Percentiles rank a stretch among this genome's conserved stretches.
Conservation (phyloP, 345 rosid genomes). For the Linum lewisii region DNA sequence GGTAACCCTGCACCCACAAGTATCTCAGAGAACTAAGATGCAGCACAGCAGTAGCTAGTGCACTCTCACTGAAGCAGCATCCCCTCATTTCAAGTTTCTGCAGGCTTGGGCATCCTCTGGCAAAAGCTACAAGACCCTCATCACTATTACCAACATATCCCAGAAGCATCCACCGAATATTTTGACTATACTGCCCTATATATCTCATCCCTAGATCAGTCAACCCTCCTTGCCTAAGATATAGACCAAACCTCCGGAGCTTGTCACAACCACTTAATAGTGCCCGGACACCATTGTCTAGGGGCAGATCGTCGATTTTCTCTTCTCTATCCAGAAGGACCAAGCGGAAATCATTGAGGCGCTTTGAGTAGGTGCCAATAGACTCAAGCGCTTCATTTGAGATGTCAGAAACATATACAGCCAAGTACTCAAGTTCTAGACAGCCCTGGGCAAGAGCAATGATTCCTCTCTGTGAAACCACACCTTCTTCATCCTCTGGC, state of each 20-base stretch:
- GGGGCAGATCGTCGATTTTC: constrained; percentile 70
- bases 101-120: constrained; percentile 77
- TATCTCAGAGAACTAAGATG: constrained; percentile 69
- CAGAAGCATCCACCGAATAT: constrained; percentile 88
- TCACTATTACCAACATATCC: constrained; percentile 81
- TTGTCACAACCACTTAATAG: constrained; percentile 75
- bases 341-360: constrained; percentile 76
- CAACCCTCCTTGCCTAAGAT: constrained; percentile 72
- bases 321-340: constrained; percentile 74
- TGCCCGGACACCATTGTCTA: constrained; percentile 82
- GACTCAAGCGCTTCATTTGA: constrained; percentile 62
- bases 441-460: constrained; percentile 84
- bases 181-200: constrained; percentile 59
- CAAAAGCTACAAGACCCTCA: constrained; percentile 60
- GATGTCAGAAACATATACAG: constrained; percentile 83
- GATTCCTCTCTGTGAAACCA: constrained; percentile 86
- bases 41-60: constrained; percentile 54
- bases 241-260: constrained; percentile 72
- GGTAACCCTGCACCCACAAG: constrained; percentile 92
- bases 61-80: constrained; percentile 75
- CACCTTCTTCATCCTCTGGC: constrained; percentile 79
- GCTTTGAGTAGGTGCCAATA: constrained; percentile 55
- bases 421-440: constrained; percentile 60
- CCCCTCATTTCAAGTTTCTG: constrained; percentile 93
- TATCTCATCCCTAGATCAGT: constrained; percentile 74